Evolutionary conservation across 768 basidiomycete genomes (phyloP).

Genomic region (Panaeolus cyanescens): DNA sequence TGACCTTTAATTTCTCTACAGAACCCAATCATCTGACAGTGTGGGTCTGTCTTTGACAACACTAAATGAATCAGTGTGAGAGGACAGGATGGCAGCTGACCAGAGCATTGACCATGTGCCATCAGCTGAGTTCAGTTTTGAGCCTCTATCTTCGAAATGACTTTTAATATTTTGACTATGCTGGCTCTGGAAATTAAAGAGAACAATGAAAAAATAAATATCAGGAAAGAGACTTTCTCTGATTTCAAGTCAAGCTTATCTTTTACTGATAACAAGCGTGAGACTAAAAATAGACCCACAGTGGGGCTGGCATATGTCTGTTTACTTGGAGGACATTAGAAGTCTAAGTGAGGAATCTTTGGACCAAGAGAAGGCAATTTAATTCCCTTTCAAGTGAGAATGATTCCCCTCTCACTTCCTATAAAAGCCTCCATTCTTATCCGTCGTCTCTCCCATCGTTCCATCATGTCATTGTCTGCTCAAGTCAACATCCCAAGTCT

Average conservation of each 20-base stretch:
- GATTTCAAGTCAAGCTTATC: neutral
- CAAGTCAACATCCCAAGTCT: slow-evolving; percentile 41
- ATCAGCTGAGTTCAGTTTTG: too few species aligned
- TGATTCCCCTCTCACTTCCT: neutral
- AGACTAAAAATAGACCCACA: neutral
- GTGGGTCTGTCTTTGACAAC: too few species aligned
- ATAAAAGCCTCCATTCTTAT: neutral
- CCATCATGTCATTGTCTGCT: slow-evolving; percentile 47
- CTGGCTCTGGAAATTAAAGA: neutral
- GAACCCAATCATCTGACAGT: too few species aligned
- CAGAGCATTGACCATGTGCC: neutral
- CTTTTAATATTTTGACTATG: too few species aligned
- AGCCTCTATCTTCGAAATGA: too few species aligned
- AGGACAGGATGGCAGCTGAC: neutral
- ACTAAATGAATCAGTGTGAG: neutral
- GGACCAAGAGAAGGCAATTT: neutral
- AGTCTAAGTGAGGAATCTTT: neutral
- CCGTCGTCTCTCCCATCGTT: slow-evolving; percentile 11
- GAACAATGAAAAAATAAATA: too few species aligned
- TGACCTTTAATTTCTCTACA: too few species aligned
- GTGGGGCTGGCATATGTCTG: neutral
- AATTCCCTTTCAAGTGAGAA: neutral
- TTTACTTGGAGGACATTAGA: neutral
- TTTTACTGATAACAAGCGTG: neutral
- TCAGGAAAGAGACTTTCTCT: neutral